Base-by-base conservation (phyloP, 1,284 basidiomycete species). In the Pascua sp. region DNA sequence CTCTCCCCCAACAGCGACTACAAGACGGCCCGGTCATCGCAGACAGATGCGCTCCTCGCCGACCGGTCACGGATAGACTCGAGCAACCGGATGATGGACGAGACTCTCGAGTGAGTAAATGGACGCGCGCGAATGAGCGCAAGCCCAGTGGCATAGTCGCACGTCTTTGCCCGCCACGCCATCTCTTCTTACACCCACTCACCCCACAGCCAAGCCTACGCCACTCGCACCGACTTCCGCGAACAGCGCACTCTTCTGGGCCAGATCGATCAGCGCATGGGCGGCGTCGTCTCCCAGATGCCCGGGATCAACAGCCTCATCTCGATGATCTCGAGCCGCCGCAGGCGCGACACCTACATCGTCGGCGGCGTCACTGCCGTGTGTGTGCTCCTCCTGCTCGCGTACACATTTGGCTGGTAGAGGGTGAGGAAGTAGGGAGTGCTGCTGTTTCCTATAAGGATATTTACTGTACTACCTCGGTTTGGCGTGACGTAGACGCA, bases 31-130 rank as follows among this genome's bases (percentile, higher is more conserved):
- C 77, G 78, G 66, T 88, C 90, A 4, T 87, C 87, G 4, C 86
- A 90, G 50, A 86, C 90, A 5, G 94, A 98, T 67, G 85, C 90
- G 2, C 79, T 98, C 42, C 81, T 98, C 15, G 86, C 87, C 17
- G 95, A 98, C 77, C 83, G 96, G 40, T 84, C 86, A 5, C 83
- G 85, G 56, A 93, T 98, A 66, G 95, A 98, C 76, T 90, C 86
- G 64, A 91, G 89, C 24, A 93, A 98, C 78, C 81, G 84, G 62
- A 97, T 98, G 93, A 89, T 92, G 39, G 95, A 98, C 72, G 89
- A 90, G 47, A 85, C 94, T 40, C 80, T 98, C 16, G 84, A 89
- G 93, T 96, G 70, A 62, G 86, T 61, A 38, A 50, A 15, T 56
- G 16, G 9, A n/a, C 40, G 40, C 2, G 40, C 43, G 43, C 43